Evolutionary conservation across 352 stramenopile species (phyloP), one percentile per base, ranked within the genome.

Genomic region (Albugo laibachii): DNA sequence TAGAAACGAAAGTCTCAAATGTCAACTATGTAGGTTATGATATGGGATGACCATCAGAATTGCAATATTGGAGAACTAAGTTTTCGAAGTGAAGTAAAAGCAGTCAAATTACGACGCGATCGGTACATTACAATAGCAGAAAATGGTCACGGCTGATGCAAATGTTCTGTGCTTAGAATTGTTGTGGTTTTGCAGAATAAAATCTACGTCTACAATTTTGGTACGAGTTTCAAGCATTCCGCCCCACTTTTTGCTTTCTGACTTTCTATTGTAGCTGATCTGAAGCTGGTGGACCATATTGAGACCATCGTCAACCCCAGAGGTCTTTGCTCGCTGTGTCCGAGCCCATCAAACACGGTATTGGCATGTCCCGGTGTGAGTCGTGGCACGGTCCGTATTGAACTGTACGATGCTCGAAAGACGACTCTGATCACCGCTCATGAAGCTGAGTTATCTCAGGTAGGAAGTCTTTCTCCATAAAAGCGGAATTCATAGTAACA

Each of bases 41-140:
- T 99, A 52, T 99, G 95, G 92, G 95, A 99, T 55, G 95, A 99
- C 66, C 92, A 98, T 61, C 79, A 97, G 54, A 96, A 92, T 62
- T 79, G 88, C 40, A 97, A 95, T 57, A 97, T 99, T 55, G 95
- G 95, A 20, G 93, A 99, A 56, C 73, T 99, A 16, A 95, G 71
- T 54, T 99, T 99, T 62, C 87, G 94, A 35, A 96, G 92, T 54
- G 82, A 96, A 46, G 94, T 99, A 15, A 91, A 97, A 51, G 74
- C 81, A 1, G 91, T 98, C 12, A 96, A 93, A 57, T 61, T 99
- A 24, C 83, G 95, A 44, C 75, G 95, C 16, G 94, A 99, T 61
- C 71, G 78, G 77, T 91, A 56, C 37, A 11, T 11, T 41, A 21
- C 6, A 21, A 2, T 35, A 5, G 18, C 39, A 42, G 2, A 12